Evolutionary conservation across 768 basidiomycete species (phyloP), one percentile per base, ranked within the genome.

Genomic region (Rhodotorula kratochvilovae): DNA sequence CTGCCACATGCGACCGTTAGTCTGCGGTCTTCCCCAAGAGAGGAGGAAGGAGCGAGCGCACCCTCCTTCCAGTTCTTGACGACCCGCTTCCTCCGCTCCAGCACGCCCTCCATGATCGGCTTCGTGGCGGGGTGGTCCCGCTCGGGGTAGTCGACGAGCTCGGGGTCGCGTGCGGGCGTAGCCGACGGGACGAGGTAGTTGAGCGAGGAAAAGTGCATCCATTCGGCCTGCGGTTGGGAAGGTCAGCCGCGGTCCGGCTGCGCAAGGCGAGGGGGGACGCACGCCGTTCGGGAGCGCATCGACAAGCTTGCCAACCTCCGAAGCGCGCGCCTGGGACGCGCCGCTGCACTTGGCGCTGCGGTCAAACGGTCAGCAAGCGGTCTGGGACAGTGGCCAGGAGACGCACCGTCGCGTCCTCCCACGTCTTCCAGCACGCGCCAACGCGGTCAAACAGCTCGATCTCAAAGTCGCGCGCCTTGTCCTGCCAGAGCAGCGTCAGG

Each of bases 61-160:
- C 63, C 57, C 12, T 61, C 42, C 36, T 66, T 66, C 65, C 65
- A 71, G 2, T 17, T 59, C 61, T 63, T 48, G 27, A 45, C 15
- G 61, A 71, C 48, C 19, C 65, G 33, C 61, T 63, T 67, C 57
- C 61, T 61, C 17, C 70, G 60, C 56, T 67, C 70, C 17, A 71
- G 39, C 39, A 66, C 19, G 36, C 70, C 70, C 45, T 63, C 61
- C 56, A 51, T 62, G 60, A 67, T 12, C 36, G 61, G 42, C 27
- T 35, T 45, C 1, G 70, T 71, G 11, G 48, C 3, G 2, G 65
- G 48, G 57, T 71, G 60, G 29, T 63, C 43, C n/a, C 51, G 33
- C 31, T 59, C 36, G 25, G 61, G 61, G 43, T 57, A 67, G 16
- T 50, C 48, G 61, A 71, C 27, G 1, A 33, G 17, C 5, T 67